Evolutionary conservation across 768 basidiomycete genomes (phyloP), one percentile per base, ranked within the genome.

Genomic region (Boletus reticulatus): DNA sequence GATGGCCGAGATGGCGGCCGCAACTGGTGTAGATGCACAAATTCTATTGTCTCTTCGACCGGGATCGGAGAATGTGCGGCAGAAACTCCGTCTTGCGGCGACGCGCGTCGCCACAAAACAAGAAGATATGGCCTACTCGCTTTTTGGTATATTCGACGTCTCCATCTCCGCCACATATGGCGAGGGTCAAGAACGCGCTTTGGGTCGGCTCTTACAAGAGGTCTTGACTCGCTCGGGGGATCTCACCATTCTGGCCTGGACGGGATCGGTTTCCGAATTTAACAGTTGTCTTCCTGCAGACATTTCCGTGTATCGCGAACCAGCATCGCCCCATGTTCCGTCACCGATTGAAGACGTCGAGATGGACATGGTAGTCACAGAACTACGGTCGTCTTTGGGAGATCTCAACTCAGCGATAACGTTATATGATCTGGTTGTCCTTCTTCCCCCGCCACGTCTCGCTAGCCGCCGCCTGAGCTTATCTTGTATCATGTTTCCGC

Each of bases 311-410:
- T n/a, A n/a, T n/a, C n/a, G n/a, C n/a, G n/a, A n/a, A n/a, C n/a
- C n/a, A n/a, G 97, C 96, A 24, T 36, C 34, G 10, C 34, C 34
- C 11, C 34, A 36, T 6, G 34, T 36, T 36, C 34, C 34, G 14
- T 36, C 34, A 36, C 34, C 34, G 14, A 14, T 36, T 10, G 34
- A 36, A 14, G 34, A 36, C 14, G 34, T 10, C 11, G 34, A 36
- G 6, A 36, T 36, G 34, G 34, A 36, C 34, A 36, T 36, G 34
- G 34, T 11, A 36, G 34, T 36, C 14, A 14, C 14, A 14, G 34
- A 36, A 36, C 34, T 36, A 14, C 34, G 34, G 34, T 11, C 14
- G 14, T 9, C 34, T 10, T 36, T 36, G 6, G 34, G 34, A 36
- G 10, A 36, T 36, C 11, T 36, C 34, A 14, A 36, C 34, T 36